phyloP scores from a whole-genome alignment of 1,139 yeast species.

The Taphrina populina region DNA sequence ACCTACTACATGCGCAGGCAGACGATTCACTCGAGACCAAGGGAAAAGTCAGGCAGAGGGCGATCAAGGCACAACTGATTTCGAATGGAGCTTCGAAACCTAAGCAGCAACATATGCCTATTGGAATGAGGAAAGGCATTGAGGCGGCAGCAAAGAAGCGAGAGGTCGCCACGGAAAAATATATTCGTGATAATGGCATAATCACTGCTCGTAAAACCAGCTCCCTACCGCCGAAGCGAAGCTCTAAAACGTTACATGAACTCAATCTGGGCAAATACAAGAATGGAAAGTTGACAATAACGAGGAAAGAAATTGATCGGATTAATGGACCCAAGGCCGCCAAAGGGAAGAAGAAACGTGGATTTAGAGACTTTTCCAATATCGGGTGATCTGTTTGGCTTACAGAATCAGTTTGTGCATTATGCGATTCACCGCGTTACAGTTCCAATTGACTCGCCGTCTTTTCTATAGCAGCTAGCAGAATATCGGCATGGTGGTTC shows the following conservation, averaged over 20 bases:
- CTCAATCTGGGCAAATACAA: conserved; percentile 29
- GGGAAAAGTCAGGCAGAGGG: conserved; percentile 24
- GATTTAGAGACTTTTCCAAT: conserved; percentile 21
- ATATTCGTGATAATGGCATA: conserved; percentile 24
- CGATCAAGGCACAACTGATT: conserved; percentile 12
- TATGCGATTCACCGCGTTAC: neutral
- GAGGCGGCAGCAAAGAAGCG: conserved; percentile 19
- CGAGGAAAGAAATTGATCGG: conserved; percentile 25
- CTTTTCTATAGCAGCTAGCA: conserved; percentile 48
- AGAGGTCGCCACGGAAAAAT: conserved; percentile 14
- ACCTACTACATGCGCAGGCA: conserved; percentile 29
- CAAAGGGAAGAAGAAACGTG: conserved; percentile 29
- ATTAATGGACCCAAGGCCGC: conserved; percentile 20
- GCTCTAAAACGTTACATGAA: conserved; percentile 8
- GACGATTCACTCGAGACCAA: conserved; percentile 11
- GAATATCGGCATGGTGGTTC: conserved; percentile 70
- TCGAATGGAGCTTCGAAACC: conserved; percentile 21
- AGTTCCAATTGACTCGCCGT: conserved; percentile 7
- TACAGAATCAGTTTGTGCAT: neutral
- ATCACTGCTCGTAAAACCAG: conserved; percentile 23
- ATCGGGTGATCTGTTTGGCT: conserved; percentile 10
- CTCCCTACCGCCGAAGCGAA: conserved; percentile 6
- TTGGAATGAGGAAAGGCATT: conserved; percentile 27
- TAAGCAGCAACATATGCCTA: conserved; percentile 27
- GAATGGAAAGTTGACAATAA: conserved; percentile 25